These are phyloP conservation scores for Reticulascus tulasneorum DNA, from an alignment of 2,329 filamentous ascomycete species.

Conservation along the genomic window DNA sequence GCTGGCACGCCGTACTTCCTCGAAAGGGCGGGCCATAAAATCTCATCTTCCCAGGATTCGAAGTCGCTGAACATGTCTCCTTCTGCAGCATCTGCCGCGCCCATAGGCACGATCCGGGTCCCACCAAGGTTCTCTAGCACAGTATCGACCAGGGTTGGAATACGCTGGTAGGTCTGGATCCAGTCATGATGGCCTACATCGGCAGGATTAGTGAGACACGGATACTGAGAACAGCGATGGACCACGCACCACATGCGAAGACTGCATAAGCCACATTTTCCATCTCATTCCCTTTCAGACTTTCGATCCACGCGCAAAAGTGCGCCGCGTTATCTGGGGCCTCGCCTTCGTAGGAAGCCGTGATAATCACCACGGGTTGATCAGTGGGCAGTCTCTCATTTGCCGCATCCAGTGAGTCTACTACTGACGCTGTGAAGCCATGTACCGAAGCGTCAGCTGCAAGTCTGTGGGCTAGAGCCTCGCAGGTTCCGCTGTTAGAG, in stretches of 20 bases:
- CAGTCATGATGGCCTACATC: constrained; percentile 50
- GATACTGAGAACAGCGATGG: too few relatives aligned
- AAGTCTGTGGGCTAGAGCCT: constrained; percentile 58
- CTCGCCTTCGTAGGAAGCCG: constrained; percentile 66
- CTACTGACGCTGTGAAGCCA: constrained; percentile 48
- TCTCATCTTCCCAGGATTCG: constrained; percentile 62
- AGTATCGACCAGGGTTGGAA: constrained; percentile 60
- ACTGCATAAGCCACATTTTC: constrained; percentile 58
- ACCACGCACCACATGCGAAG: constrained; percentile 70
- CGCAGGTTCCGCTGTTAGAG: constrained; percentile 66
- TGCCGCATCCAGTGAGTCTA: constrained; percentile 55
- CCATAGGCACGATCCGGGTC: constrained; percentile 38
- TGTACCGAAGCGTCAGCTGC: constrained; percentile 49
- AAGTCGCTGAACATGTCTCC: constrained; percentile 66
- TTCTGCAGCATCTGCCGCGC: constrained; percentile 55
- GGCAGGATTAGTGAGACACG: too few relatives aligned
- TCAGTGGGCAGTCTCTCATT: constrained; percentile 51
- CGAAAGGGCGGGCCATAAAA: constrained; percentile 46
- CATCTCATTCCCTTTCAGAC: constrained; percentile 40
- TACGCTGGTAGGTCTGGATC: constrained; percentile 60
- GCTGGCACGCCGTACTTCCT: constrained; percentile 43
- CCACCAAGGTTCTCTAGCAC: constrained; percentile 36
- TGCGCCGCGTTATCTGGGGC: constrained; percentile 65
- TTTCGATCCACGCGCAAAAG: constrained; percentile 62
- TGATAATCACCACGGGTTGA: constrained; percentile 58